A percentile compares a stretch with the other conserved stretches of the same genome.
phyloP scores from a whole-genome alignment of 345 rosid genomes.

The Sisymbrium altissimum region DNA sequence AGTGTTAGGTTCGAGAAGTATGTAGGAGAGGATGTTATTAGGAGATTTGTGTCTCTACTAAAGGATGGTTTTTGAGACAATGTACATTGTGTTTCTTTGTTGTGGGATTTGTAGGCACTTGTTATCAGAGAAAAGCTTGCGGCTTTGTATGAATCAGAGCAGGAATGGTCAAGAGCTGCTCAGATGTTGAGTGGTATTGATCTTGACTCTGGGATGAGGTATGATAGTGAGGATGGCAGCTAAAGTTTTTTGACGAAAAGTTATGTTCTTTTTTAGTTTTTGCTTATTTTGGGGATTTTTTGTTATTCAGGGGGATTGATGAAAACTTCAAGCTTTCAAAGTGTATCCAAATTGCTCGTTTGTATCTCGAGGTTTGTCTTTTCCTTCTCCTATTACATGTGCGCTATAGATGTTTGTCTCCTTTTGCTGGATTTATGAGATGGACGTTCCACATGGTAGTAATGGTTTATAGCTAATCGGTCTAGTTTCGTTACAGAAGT shows the following conservation, averaged over 20 bases:
- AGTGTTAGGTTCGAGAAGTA: background rate
- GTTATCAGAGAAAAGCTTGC: slow-evolving; percentile 96
- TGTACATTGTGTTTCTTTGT: slow-evolving; percentile 21
- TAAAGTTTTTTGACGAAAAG: background rate
- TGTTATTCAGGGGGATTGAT: slow-evolving; percentile 67
- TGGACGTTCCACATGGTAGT: background rate
- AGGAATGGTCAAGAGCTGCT: slow-evolving; percentile 95
- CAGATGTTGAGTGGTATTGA: slow-evolving; percentile 99
- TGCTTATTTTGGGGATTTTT: slow-evolving; percentile 1
- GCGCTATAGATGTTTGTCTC: background rate
- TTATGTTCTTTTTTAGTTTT: background rate
- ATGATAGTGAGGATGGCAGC: background rate
- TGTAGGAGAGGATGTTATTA: too few relatives aligned
- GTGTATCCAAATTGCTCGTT: slow-evolving; percentile 95
- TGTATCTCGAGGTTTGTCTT: slow-evolving; percentile 86
- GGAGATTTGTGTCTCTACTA: background rate
- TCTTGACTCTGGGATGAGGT: slow-evolving; percentile 97
- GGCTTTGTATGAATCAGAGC: slow-evolving; percentile 82
- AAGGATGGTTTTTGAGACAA: background rate
- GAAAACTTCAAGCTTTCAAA: slow-evolving; percentile 82
- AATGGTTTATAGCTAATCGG: background rate
- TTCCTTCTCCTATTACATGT: background rate
- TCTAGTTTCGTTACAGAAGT: background rate
- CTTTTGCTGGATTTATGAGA: slow-evolving; percentile 4
- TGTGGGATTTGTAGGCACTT: slow-evolving; percentile 48